A percentile compares a stretch with the other conserved stretches of the same genome.
Evolutionary conservation across 768 basidiomycete genomes (phyloP).

Genomic region (Kockovaella imperatae): DNA sequence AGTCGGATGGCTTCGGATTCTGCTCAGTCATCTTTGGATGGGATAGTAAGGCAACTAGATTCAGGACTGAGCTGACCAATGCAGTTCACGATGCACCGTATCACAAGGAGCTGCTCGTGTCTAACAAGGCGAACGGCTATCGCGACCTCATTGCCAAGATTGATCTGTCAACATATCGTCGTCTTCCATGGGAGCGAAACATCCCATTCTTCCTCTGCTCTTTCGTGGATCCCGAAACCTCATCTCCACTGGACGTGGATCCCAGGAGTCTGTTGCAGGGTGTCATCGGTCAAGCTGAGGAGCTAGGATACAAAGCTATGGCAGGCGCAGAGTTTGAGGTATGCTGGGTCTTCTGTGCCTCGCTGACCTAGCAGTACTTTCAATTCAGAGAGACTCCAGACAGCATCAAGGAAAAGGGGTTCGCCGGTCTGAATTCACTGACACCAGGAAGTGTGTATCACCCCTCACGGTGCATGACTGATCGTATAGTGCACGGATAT

Average conservation of each 20-base stretch:
- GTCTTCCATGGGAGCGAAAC: conserved; percentile 84
- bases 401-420: conserved; percentile 68
- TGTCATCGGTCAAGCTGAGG: conserved; percentile 51
- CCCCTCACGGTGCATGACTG: background rate
- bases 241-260: conserved; percentile 69
- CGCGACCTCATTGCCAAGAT: conserved; percentile 77
- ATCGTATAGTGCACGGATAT: conserved; percentile 80
- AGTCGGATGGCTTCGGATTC: conserved; percentile 75
- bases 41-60: conserved; percentile 22
- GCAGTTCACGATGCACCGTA: conserved; percentile 86
- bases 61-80: conserved; percentile 49
- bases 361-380: conserved; percentile 43
- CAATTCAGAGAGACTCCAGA: conserved; percentile 64
- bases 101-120: conserved; percentile 74
- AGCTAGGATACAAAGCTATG: conserved; percentile 54
- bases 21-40: conserved; percentile 73
- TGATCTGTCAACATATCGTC: conserved; percentile 77
- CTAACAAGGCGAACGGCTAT: conserved; percentile 87
- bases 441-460: conserved; percentile 81
- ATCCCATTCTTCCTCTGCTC: conserved; percentile 89
- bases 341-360: conserved; percentile 44
- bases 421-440: conserved; percentile 62
- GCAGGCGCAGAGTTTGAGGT: conserved; percentile 95
- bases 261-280: conserved; percentile 72
- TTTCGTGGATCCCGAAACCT: conserved; percentile 80